Evolutionary conservation across 169 alveolate genomes (phyloP).

Genomic region (Plasmodium reichenowi): DNA sequence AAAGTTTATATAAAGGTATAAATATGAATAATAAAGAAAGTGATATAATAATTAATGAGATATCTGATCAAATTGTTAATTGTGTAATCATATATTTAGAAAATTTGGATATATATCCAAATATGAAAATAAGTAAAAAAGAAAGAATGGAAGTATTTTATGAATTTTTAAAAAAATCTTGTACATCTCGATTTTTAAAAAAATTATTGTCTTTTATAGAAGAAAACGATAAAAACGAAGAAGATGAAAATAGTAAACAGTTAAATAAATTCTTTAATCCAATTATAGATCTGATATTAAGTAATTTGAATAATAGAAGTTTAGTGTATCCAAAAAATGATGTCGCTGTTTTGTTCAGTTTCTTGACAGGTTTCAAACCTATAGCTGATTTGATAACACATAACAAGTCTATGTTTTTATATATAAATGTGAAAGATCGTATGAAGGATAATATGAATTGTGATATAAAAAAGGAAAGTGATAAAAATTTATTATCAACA

Average conservation of each 20-base stretch:
- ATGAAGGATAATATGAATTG: neutral
- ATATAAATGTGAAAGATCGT: constrained; percentile 39
- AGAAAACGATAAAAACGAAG: constrained; percentile 70
- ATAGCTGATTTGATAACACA: constrained; percentile 36
- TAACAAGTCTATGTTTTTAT: constrained; percentile 44
- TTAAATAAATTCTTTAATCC: constrained; percentile 51
- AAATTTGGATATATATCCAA: constrained; percentile 63
- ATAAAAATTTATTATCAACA: too few species aligned
- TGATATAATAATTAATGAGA: constrained; percentile 35
- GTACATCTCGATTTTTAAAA: constrained; percentile 66
- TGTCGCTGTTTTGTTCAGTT: constrained; percentile 53
- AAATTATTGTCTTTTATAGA: constrained; percentile 25
- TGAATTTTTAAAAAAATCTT: constrained; percentile 57
- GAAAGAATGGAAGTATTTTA: constrained; percentile 29
- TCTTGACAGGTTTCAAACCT: constrained; percentile 51
- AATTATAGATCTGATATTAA: constrained; percentile 40
- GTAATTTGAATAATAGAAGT: constrained; percentile 36
- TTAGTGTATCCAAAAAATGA: constrained; percentile 69
- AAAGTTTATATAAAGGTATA: constrained; percentile 19
- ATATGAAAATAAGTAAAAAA: constrained; percentile 31
- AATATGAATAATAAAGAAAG: constrained; percentile 19
- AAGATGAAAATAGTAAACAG: constrained; percentile 27
- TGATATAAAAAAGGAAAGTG: too few species aligned
- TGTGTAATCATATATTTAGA: constrained; percentile 45
- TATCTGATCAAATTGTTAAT: constrained; percentile 36